Base-by-base conservation (phyloP, 148 eudicot species). In the Vaccinium macrocarpon region DNA sequence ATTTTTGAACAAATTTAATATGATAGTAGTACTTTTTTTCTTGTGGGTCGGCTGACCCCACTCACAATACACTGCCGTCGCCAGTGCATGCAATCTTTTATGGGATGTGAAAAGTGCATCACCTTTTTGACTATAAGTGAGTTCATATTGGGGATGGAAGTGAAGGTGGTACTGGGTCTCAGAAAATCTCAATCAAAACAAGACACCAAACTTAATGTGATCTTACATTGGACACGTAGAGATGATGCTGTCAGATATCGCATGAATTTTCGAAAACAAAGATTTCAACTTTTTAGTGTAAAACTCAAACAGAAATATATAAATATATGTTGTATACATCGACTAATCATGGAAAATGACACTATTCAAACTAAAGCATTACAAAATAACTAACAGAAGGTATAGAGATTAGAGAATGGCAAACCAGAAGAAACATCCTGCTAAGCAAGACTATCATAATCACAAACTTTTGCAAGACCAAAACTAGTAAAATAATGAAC, bases 401-500 rank as follows among this genome's bases (percentile, higher is more conserved):
- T 8, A 64, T 66, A 48, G 29, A 81, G 52, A 23, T 35, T 61
- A 48, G 29, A 81, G 52, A 23, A 57, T 61, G 81, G 27, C 23
- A 42, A 35, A 42, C n/a, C 73, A 38, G 72, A 80, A 59, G 71
- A 80, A 64, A 66, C 21, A 23, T 1, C 1, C 2, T 61, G 71
- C 48, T 11, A 23, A 61, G 51, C 35, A 80, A 12, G 48, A 15
- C 61, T 21, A 38, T 74, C 6, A 1, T 48, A 29, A 88, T 49
- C 81, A 27, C 59, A 76, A 49, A 25, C 27, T 4, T 76, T n/a
- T 25, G 80, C 59, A 52, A 16, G 62, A 78, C 46, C 46, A 78
- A 55, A 21, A 79, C 46, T 78, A n/a, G 19, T 79, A 38, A 64
- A 64, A 53, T 71, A 84, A 78, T 68, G 76, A 77, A 14, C 57